Conservation (phyloP, 129 eudicot genomes). For the Deinandra increscens region DNA sequence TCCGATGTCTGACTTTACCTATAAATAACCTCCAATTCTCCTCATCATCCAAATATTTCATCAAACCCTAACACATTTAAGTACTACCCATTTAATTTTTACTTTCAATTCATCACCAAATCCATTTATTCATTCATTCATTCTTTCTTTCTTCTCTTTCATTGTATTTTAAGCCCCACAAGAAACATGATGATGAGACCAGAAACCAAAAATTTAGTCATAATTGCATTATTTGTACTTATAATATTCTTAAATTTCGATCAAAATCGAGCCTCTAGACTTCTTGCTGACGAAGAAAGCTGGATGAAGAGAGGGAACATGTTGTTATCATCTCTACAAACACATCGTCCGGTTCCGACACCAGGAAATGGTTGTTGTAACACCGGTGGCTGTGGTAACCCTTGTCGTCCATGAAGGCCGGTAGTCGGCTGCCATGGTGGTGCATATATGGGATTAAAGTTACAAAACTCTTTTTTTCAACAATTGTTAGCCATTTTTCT, state of each 20-base stretch:
- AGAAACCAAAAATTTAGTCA: neutral
- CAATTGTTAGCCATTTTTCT: too few species aligned
- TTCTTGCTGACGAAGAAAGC: conserved; percentile 30
- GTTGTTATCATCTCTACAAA: conserved; percentile 32
- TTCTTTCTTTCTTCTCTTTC: neutral
- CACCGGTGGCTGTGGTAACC: conserved; percentile 32
- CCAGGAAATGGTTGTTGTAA: conserved; percentile 39
- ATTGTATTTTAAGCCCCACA: neutral
- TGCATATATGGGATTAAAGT: too few species aligned
- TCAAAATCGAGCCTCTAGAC: conserved; percentile 24
- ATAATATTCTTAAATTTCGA: conserved; percentile 7
- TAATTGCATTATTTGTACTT: neutral
- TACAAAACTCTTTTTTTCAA: too few species aligned
- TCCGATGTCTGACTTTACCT: neutral
- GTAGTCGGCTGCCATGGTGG: conserved; percentile 21
- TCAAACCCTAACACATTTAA: conserved; percentile 2
- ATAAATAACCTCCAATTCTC: conserved; percentile 17
- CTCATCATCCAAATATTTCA: neutral
- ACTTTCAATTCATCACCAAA: neutral
- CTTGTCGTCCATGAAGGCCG: conserved; percentile 31
- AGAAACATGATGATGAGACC: conserved; percentile 24
- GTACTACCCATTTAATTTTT: too few species aligned
- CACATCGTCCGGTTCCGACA: neutral
- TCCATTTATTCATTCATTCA: neutral
- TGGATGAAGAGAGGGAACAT: conserved; percentile 30